A percentile compares a stretch with the other conserved stretches of the same genome.
Conservation (phyloP, 768 basidiomycete genomes). For the Boletus rufocinnamomeus region DNA sequence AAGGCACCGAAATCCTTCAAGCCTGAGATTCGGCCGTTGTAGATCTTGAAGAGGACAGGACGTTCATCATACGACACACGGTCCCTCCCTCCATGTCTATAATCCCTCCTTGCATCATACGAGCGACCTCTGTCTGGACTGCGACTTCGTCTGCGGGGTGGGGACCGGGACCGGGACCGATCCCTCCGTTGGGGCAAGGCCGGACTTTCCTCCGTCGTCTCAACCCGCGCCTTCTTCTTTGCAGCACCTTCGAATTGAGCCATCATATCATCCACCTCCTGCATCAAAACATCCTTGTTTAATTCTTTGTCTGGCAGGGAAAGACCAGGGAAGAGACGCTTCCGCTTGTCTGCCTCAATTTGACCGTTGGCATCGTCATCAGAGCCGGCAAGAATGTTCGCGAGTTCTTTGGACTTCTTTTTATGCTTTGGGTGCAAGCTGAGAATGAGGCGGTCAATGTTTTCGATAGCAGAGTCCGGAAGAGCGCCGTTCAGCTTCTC, state of each 20-base stretch:
- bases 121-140: slow-evolving; percentile 64
- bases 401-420: slow-evolving; percentile 50
- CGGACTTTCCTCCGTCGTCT: slow-evolving; percentile 45
- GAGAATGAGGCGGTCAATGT: slow-evolving; percentile 91
- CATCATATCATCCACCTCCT: slow-evolving; percentile 92
- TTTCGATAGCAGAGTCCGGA: slow-evolving; percentile 88
- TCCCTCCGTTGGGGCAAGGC: slow-evolving; percentile 63
- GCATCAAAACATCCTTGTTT: slow-evolving; percentile 78
- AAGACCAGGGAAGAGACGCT: slow-evolving; percentile 88
- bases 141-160: slow-evolving; percentile 52
- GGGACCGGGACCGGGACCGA: slow-evolving; percentile 45
- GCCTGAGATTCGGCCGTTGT: slow-evolving; percentile 80
- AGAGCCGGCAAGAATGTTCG: slow-evolving; percentile 39
- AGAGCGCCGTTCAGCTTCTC: slow-evolving; percentile 76
- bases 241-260: slow-evolving; percentile 67
- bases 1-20: slow-evolving; percentile 97
- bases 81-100: slow-evolving; percentile 42
- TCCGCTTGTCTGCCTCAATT: slow-evolving; percentile 71
- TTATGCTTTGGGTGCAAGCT: slow-evolving; percentile 96
- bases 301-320: slow-evolving; percentile 73
- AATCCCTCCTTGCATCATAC: slow-evolving; percentile 43
- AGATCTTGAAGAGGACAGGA: slow-evolving; percentile 93
- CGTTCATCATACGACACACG: slow-evolving; percentile 62
- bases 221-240: slow-evolving; percentile 54
- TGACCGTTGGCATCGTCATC: slow-evolving; percentile 35